phyloP scores from a whole-genome alignment of 2,329 filamentous ascomycete genomes.

The Trichoderma sp. region DNA sequence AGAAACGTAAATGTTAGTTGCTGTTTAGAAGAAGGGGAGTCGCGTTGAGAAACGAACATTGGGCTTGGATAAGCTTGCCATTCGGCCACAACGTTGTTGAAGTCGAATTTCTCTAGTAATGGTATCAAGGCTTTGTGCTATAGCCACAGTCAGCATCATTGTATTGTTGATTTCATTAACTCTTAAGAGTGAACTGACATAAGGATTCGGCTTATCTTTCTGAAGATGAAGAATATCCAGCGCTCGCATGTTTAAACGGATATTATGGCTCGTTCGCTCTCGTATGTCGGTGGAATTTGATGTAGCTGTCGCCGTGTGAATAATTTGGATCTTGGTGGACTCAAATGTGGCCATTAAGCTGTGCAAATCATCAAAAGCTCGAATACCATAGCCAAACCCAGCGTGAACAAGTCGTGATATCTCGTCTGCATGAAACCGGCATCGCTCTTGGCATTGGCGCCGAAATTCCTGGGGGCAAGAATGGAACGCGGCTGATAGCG shows the following conservation, averaged over 20 bases:
- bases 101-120: constrained; percentile 18
- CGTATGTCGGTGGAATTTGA: constrained; percentile 11
- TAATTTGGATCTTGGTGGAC: constrained; percentile 22
- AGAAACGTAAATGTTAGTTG: neutral
- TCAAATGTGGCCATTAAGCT: constrained; percentile 21
- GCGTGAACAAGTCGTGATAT: constrained; percentile 13
- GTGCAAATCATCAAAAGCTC: constrained; percentile 16
- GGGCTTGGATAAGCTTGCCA: constrained; percentile 24
- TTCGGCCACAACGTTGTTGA: constrained; percentile 19
- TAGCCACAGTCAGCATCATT: neutral
- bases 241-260: constrained; percentile 13
- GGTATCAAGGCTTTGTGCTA: constrained; percentile 19
- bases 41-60: neutral
- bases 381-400: constrained; percentile 8
- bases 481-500: constrained; percentile 7
- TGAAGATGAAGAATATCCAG: constrained; percentile 9
- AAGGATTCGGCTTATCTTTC: constrained; percentile 15
- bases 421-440: constrained; percentile 21
- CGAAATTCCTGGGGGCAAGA: constrained; percentile 13
- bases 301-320: constrained; percentile 22
- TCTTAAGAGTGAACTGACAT: neutral
- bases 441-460: constrained; percentile 20
- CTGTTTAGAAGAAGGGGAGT: neutral
- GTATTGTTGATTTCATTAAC: no score
- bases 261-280: constrained; percentile 10